Evolutionary conservation across 352 stramenopile genomes (phyloP).

Genomic region (Pythium guiyangense): DNA sequence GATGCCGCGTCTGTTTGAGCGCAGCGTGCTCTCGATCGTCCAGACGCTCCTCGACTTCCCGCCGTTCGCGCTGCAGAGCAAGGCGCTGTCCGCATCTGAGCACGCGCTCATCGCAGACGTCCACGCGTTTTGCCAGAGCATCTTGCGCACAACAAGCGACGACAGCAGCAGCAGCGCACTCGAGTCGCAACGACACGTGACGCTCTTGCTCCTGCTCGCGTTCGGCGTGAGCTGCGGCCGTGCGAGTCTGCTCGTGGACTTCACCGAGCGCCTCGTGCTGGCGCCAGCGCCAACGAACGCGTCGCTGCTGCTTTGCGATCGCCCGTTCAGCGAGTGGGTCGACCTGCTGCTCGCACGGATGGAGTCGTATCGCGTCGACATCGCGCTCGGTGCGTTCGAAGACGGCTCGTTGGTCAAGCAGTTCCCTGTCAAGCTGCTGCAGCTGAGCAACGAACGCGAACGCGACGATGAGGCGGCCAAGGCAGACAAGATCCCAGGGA

Average conservation of each 20-base stretch:
- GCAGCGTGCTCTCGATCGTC: conserved; percentile 39
- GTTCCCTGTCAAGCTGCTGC: conserved; percentile 41
- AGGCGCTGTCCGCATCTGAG: conserved; percentile 18
- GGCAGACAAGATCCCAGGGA: conserved; percentile 11
- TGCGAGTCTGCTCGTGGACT: conserved; percentile 46
- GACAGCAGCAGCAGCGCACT: background rate
- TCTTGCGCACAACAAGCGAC: conserved; percentile 20
- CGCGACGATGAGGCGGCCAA: background rate
- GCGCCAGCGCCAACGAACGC: background rate
- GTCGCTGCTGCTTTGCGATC: conserved; percentile 12
- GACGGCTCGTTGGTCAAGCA: conserved; percentile 36
- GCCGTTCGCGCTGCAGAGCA: conserved; percentile 38
- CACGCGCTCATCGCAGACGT: conserved; percentile 39
- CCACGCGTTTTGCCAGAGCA: conserved; percentile 39
- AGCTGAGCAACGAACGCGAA: conserved; percentile 4
- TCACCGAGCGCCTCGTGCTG: conserved; percentile 27
- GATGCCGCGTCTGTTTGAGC: conserved; percentile 46
- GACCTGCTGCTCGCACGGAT: conserved; percentile 32
- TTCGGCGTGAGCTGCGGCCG: conserved; percentile 56
- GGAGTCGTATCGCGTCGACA: conserved; percentile 52
- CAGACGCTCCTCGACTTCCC: conserved; percentile 55
- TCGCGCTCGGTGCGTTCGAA: conserved; percentile 43
- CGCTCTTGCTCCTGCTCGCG: conserved; percentile 44
- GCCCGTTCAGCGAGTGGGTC: conserved; percentile 35
- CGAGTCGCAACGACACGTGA: conserved; percentile 23